Conservation (phyloP, 805 yeast genomes). For the Cyberlindnera samutprakarnensis region DNA sequence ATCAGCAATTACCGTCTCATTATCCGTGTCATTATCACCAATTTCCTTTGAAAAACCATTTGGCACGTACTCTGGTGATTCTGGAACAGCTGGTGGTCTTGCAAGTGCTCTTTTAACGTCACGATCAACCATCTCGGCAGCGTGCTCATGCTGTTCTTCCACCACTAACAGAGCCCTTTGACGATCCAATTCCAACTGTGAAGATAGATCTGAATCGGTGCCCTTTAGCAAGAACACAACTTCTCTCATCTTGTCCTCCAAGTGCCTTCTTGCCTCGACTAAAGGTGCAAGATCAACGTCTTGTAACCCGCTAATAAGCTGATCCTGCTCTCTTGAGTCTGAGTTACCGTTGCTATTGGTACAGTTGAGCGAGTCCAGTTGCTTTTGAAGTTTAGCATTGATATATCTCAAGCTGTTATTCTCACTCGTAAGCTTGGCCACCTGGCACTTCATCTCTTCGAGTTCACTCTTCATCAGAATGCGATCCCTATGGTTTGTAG, state of each 20-base stretch:
- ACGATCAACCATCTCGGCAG: too few relatives aligned
- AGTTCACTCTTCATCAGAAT: constrained; percentile 55
- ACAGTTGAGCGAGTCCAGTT: constrained; percentile 1
- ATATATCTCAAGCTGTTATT: constrained; percentile 29
- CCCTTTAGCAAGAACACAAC: constrained; percentile 21
- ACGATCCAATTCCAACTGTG: constrained; percentile 7
- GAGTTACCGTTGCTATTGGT: background rate
- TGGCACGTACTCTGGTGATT: too few relatives aligned
- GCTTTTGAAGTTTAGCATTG: constrained; percentile 4
- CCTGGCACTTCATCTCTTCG: constrained; percentile 48
- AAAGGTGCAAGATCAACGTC: constrained; percentile 10
- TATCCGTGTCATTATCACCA: too few relatives aligned
- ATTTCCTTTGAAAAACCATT: too few relatives aligned
- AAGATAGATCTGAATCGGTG: constrained; percentile 4
- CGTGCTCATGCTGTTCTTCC: too few relatives aligned
- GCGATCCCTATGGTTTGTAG: constrained; percentile 50
- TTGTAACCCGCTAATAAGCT: background rate
- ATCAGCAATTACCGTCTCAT: too few relatives aligned
- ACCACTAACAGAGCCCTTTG: constrained; percentile 6
- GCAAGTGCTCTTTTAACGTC: too few relatives aligned
- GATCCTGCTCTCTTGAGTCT: background rate
- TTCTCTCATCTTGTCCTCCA: constrained; percentile 22
- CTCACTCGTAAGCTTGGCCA: constrained; percentile 47
- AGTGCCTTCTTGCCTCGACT: constrained; percentile 19
- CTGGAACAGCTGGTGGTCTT: too few relatives aligned